Evolutionary conservation across 2,329 filamentous ascomycete genomes (phyloP).

Genomic region (Xylariaceae sp.): DNA sequence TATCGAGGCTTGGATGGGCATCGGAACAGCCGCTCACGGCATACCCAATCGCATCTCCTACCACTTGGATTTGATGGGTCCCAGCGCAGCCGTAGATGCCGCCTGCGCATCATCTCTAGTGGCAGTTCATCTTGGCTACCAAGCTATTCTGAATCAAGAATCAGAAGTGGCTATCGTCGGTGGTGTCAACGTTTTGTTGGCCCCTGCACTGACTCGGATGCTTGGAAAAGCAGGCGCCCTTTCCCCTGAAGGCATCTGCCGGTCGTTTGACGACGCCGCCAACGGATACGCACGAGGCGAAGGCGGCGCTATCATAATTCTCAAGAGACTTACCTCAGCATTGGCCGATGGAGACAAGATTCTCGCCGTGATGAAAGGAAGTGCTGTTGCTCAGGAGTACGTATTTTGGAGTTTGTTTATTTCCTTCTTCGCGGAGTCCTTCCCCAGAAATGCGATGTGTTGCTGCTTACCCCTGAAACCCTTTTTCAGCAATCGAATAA

Average conservation of each 20-base stretch:
- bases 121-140: slow-evolving; percentile 1
- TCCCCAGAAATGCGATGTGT: no score
- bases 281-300: slow-evolving; percentile 10
- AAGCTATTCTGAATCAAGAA: slow-evolving; percentile 6
- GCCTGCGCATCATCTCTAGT: slow-evolving; percentile 10
- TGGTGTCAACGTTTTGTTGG: slow-evolving; percentile 12
- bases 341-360: slow-evolving; percentile 5
- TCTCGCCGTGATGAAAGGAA: slow-evolving; percentile 1
- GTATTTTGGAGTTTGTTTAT: no score
- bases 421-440: no score
- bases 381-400: slow-evolving; percentile 2
- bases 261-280: slow-evolving; percentile 10
- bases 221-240: slow-evolving; percentile 9
- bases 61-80: slow-evolving; percentile 8
- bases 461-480: no score
- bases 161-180: slow-evolving; percentile 2
- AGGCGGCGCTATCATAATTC: background rate
- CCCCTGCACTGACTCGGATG: slow-evolving; percentile 4
- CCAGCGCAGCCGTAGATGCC: slow-evolving; percentile 7
- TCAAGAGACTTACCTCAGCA: background rate
- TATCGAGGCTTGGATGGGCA: slow-evolving; percentile 48
- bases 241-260: slow-evolving; percentile 5
- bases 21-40: slow-evolving; percentile 46
- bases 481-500: background rate
- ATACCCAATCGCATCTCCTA: slow-evolving; percentile 40